These are phyloP conservation scores for Fusarium sp. DNA, from an alignment of 2,329 filamentous ascomycete genomes.

Conservation along the genomic window DNA sequence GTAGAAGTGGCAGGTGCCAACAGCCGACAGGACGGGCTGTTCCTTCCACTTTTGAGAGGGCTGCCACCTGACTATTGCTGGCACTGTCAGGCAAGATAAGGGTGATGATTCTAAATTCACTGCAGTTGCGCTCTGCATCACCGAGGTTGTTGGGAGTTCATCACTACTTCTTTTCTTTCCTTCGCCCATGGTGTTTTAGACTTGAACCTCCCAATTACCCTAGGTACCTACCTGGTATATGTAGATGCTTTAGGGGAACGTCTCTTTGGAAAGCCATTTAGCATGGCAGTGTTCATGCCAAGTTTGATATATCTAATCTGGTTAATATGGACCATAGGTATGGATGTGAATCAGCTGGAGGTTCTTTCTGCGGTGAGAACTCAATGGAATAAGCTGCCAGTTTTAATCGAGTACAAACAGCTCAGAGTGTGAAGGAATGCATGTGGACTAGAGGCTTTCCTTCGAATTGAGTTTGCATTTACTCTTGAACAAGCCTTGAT, in stretches of 20 bases:
- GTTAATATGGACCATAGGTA: not conserved
- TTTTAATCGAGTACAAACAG: not conserved
- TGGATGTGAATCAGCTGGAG: not conserved
- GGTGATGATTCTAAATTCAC: not conserved
- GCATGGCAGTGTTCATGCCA: not conserved
- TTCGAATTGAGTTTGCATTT: not conserved
- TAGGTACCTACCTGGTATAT: no score
- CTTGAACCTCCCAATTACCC: not conserved
- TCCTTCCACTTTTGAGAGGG: constrained; percentile 14
- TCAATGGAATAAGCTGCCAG: not conserved
- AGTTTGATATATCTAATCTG: not conserved
- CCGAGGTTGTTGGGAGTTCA: not conserved
- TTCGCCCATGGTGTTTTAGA: not conserved
- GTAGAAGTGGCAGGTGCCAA: constrained; percentile 24
- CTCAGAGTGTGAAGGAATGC: not conserved
- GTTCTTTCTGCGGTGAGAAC: not conserved
- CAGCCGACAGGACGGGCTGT: constrained; percentile 27
- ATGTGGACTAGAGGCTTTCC: not conserved
- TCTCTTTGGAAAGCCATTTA: not conserved
- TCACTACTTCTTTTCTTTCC: not conserved
- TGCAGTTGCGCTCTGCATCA: not conserved
- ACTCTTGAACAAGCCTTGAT: not conserved
- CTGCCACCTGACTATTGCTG: constrained; percentile 11
- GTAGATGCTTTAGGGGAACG: not conserved
- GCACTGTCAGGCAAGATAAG: constrained; percentile 8